phyloP scores from a whole-genome alignment of 2,329 filamentous ascomycete genomes.

The Tolypocladium amazonense region DNA sequence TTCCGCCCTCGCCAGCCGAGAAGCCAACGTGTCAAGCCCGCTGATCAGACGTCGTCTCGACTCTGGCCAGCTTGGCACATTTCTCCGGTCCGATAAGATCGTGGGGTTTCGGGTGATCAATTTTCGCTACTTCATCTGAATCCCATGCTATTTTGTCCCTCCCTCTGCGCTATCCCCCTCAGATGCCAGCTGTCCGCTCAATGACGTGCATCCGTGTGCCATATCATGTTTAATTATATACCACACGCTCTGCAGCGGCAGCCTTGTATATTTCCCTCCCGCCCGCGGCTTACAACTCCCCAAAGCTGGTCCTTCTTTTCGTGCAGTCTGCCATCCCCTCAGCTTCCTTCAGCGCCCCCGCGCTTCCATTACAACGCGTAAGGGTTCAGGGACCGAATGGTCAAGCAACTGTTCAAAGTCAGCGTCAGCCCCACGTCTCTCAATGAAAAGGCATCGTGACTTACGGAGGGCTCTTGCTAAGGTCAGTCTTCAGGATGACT shows the following conservation, averaged over 20 bases:
- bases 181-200: conserved; percentile 2
- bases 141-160: conserved; percentile 4
- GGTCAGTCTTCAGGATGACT: conserved; percentile 96
- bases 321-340: conserved; percentile 2
- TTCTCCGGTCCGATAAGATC: background rate
- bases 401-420: conserved; percentile 51
- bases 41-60: background rate
- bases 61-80: background rate
- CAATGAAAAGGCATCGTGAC: conserved; percentile 31
- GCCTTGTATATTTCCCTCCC: background rate
- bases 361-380: conserved; percentile 47
- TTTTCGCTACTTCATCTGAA: conserved; percentile 6
- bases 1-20: background rate
- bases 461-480: conserved; percentile 98
- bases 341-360: background rate
- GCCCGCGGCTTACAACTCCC: background rate
- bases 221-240: conserved; percentile 9
- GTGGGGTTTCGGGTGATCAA: background rate
- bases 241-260: conserved; percentile 4
- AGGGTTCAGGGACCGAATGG: conserved; percentile 74
- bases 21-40: background rate
- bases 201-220: conserved; percentile 4
- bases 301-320: background rate
- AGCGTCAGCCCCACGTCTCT: conserved; percentile 11
- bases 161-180: background rate